Evolutionary conservation across 2,329 filamentous ascomycete species (phyloP).

Genomic region (Gliomastix tumulicola): DNA sequence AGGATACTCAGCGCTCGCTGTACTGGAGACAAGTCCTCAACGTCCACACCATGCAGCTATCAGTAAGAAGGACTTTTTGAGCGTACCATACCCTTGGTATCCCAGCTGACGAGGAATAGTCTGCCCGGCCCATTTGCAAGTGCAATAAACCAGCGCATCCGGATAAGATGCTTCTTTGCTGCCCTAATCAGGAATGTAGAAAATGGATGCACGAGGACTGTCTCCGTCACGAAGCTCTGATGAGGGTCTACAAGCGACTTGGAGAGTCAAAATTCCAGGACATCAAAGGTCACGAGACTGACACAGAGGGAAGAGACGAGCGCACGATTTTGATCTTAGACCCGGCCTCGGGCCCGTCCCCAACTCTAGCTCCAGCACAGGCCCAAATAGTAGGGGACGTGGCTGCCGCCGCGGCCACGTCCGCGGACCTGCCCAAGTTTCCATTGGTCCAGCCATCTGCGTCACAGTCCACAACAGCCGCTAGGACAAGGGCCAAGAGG

Average conservation of each 20-base stretch:
- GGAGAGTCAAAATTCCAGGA: constrained; percentile 43
- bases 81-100: too few species aligned
- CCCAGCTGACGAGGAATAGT: constrained; percentile 29
- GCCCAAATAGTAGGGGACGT: too few species aligned
- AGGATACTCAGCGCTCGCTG: constrained; percentile 49
- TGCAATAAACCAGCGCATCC: constrained; percentile 56
- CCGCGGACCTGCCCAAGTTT: constrained; percentile 1
- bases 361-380: too few species aligned
- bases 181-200: constrained; percentile 44
- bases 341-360: too few species aligned
- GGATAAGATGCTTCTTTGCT: constrained; percentile 52
- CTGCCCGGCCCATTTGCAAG: constrained; percentile 48
- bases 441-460: neutral
- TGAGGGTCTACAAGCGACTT: constrained; percentile 40
- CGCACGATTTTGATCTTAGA: too few species aligned
- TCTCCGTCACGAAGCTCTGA: constrained; percentile 47
- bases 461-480: neutral
- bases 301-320: too few species aligned
- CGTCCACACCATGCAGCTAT: constrained; percentile 47
- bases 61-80: too few species aligned
- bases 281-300: too few species aligned
- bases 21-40: constrained; percentile 62
- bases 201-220: constrained; percentile 60
- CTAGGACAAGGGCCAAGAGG: constrained; percentile 1
- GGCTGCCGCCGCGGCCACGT: neutral